Conservation (phyloP, 768 basidiomycete species). For the Suillus bovinus region DNA sequence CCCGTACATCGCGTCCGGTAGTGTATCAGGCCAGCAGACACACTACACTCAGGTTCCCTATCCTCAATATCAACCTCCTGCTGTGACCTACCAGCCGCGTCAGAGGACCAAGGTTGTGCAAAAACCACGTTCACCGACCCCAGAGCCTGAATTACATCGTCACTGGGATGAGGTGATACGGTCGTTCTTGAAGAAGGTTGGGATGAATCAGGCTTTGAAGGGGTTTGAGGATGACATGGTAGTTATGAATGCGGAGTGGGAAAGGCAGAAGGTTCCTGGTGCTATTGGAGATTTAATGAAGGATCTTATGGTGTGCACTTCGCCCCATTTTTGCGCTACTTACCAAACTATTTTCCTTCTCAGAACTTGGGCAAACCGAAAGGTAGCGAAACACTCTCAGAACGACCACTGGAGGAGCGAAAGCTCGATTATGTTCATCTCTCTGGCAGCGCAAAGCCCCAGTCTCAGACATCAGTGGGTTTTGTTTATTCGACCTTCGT, state of each 20-base stretch:
- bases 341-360: slow-evolving; percentile 7
- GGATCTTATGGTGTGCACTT: slow-evolving; percentile 48
- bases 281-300: slow-evolving; percentile 55
- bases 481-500: not conserved
- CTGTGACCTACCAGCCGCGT: slow-evolving; percentile 31
- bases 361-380: slow-evolving; percentile 34
- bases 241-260: slow-evolving; percentile 67
- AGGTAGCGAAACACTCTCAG: slow-evolving; percentile 25
- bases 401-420: slow-evolving; percentile 57
- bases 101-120: slow-evolving; percentile 29
- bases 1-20: slow-evolving; percentile 29
- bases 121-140: slow-evolving; percentile 33
- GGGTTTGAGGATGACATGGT: slow-evolving; percentile 75
- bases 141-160: slow-evolving; percentile 47
- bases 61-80: slow-evolving; percentile 28
- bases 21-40: slow-evolving; percentile 33
- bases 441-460: slow-evolving; percentile 45
- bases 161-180: slow-evolving; percentile 64
- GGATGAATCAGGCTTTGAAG: slow-evolving; percentile 55
- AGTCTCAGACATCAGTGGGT: slow-evolving; percentile 62
- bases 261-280: slow-evolving; percentile 52
- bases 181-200: slow-evolving; percentile 53
- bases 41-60: slow-evolving; percentile 37
- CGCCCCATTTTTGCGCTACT: not conserved
- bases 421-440: slow-evolving; percentile 64